These are phyloP conservation scores for Globisporangium cederbergense DNA, from an alignment of 352 stramenopile species.

Conservation along the genomic window DNA sequence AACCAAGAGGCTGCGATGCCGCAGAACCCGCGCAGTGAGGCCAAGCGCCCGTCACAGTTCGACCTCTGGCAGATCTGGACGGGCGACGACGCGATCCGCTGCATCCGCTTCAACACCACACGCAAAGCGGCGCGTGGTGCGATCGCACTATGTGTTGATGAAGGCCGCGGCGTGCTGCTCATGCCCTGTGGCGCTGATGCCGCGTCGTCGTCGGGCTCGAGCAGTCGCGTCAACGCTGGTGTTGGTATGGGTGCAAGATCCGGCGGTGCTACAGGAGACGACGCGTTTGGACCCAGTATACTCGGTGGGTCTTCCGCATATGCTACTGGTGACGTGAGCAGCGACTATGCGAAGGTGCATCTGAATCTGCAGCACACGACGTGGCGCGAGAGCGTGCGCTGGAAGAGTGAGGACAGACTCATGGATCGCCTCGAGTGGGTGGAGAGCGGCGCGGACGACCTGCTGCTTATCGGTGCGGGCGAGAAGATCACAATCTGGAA, in stretches of 20 bases:
- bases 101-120: conserved; percentile 54
- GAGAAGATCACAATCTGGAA: conserved; percentile 82
- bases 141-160: conserved; percentile 56
- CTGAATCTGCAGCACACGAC: conserved; percentile 61
- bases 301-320: not conserved
- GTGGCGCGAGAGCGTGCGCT: conserved; percentile 70
- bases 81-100: conserved; percentile 35
- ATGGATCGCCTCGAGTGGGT: conserved; percentile 75
- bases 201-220: not conserved
- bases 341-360: conserved; percentile 64
- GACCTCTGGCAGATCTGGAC: conserved; percentile 74
- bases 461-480: conserved; percentile 61
- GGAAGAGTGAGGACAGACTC: conserved; percentile 57
- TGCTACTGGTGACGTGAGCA: conserved; percentile 17
- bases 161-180: conserved; percentile 61
- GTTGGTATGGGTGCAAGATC: conserved; percentile 3
- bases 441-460: conserved; percentile 61
- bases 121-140: conserved; percentile 50
- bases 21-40: conserved; percentile 19
- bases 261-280: not conserved
- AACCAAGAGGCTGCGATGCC: conserved; percentile 17
- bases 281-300: not conserved
- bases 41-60: conserved; percentile 38
- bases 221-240: conserved; percentile 5
- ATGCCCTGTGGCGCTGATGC: conserved; percentile 26